These are phyloP conservation scores for Oryza brachyantha DNA, from an alignment of 176 grass and related monocot genomes.

Conservation along the genomic window DNA sequence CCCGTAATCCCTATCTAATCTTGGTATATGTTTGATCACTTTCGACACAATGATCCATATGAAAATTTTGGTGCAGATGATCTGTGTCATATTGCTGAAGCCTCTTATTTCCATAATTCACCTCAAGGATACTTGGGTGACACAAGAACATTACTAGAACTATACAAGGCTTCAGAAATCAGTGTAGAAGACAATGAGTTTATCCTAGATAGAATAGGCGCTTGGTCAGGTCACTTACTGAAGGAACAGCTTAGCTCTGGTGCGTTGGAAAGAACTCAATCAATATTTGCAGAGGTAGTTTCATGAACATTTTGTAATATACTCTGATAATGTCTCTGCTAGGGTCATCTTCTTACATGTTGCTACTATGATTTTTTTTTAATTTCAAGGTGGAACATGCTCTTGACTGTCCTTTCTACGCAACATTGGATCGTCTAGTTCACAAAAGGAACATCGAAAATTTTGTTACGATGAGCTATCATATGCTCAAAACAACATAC, in stretches of 20 bases:
- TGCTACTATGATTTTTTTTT: background rate
- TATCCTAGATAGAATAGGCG: slow-evolving; percentile 48
- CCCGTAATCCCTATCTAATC: background rate
- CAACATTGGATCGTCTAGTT: slow-evolving; percentile 11
- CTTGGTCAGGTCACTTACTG: slow-evolving; percentile 47
- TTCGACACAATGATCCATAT: background rate
- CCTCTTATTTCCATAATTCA: slow-evolving; percentile 25
- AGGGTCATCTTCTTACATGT: too few species aligned
- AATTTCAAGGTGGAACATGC: slow-evolving; percentile 19
- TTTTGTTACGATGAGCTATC: background rate
- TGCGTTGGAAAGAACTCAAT: background rate
- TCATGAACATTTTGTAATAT: background rate
- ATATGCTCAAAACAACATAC: background rate
- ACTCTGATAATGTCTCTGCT: too few species aligned
- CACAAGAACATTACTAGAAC: slow-evolving; percentile 53
- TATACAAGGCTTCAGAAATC: slow-evolving; percentile 69
- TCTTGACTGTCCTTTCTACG: background rate
- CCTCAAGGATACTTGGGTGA: slow-evolving; percentile 24
- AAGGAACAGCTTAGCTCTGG: slow-evolving; percentile 35
- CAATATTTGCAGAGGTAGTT: slow-evolving; percentile 46
- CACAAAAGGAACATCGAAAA: slow-evolving; percentile 20
- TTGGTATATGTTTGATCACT: background rate
- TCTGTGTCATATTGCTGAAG: slow-evolving; percentile 46
- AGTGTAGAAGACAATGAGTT: slow-evolving; percentile 45
- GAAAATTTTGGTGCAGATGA: background rate